These are phyloP conservation scores for Phytophthora crassamura DNA, from an alignment of 352 stramenopile genomes.

Conservation along the genomic window DNA sequence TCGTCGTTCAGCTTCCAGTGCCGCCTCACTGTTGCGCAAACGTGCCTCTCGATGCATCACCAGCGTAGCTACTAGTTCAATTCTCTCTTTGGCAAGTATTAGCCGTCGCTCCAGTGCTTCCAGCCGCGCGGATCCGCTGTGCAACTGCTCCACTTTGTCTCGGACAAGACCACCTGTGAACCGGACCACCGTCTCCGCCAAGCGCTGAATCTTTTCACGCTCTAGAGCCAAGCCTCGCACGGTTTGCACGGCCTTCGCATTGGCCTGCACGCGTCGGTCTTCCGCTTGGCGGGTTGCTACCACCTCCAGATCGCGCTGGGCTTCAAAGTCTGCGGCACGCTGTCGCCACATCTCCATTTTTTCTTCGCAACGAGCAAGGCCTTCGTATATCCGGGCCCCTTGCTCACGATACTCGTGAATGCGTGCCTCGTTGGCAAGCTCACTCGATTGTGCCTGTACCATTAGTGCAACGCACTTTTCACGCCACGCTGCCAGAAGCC, in stretches of 20 bases:
- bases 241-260: conserved; percentile 53
- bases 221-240: conserved; percentile 59
- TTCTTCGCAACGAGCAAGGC: conserved; percentile 24
- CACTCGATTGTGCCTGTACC: conserved; percentile 54
- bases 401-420: conserved; percentile 13
- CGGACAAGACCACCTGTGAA: conserved; percentile 58
- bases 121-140: conserved; percentile 37
- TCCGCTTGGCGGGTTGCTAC: conserved; percentile 40
- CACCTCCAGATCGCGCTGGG: conserved; percentile 66
- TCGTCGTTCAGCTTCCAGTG: conserved; percentile 51
- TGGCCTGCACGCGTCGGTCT: conserved; percentile 30
- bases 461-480: conserved; percentile 64
- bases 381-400: conserved; percentile 19
- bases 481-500: conserved; percentile 48
- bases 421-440: conserved; percentile 34
- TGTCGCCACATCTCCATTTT: conserved; percentile 63
- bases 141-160: conserved; percentile 56
- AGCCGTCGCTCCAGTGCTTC: conserved; percentile 52
- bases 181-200: conserved; percentile 50
- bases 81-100: conserved; percentile 41
- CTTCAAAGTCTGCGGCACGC: conserved; percentile 54
- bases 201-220: conserved; percentile 49
- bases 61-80: conserved; percentile 49
- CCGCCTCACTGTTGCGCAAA: conserved; percentile 73
- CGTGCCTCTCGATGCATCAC: conserved; percentile 60